Evolutionary conservation across 345 rosid genomes (phyloP), one percentile per base, ranked within the genome.

Genomic region (Pugionium cornutum): DNA sequence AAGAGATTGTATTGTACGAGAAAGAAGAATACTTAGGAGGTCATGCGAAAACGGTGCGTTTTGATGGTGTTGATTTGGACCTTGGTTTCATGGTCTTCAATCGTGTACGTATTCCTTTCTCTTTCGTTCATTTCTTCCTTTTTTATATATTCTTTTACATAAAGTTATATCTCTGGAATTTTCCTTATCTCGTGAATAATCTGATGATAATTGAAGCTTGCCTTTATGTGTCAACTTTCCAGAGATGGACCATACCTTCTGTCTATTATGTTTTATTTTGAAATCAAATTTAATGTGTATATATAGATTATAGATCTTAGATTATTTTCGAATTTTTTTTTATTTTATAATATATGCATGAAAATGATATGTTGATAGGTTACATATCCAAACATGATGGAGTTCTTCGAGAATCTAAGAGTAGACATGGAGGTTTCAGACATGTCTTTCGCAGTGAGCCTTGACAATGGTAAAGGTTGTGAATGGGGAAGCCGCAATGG

Each of bases 401-500:
- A 89, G 36, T 82, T 89, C 64, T 92, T 89, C 34, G 96, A 92
- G 82, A 81, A 37, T 30, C 90, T 87, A 10, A 91, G 92, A 53
- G 82, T 89, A 39, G 95, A 87, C 2, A 85, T 89, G 96, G 95
- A 87, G 76, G 28, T 74, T 25, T 86, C 92, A 2, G 96, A 86
- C 65, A 84, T 88, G 98, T 87, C 98, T 28, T 86, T 92, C 47
- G 75, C 98, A 0, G 95, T 86, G 10, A 92, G 98, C 80, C 77
- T 87, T 60, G 90, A 92, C 7, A 62, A 78, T 37, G 95, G 96
- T 27, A 61, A 42, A 47, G 96, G 96, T 39, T 87, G 75, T 37
- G 98, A 92, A 77, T 92, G 98, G 96, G 98, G 98, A 51, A 89
- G 92, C 77, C 80, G 96, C 39, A 84, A 83, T 27, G 95, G 96